Evolutionary conservation across 441 rosid species (phyloP).

Genomic region (Adansonia madagascariensis): DNA sequence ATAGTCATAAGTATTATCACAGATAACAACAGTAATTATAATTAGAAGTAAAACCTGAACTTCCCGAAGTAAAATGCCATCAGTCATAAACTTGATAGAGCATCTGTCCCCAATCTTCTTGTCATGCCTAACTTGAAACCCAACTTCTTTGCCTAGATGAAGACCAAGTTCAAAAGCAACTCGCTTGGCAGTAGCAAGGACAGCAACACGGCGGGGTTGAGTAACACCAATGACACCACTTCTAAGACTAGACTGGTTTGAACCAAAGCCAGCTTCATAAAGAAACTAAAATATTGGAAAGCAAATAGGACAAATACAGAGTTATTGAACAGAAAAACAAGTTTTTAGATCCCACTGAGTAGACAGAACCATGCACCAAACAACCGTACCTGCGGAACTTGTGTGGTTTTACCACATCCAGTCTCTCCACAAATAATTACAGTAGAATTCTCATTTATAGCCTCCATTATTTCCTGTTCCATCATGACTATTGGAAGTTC

Average conservation of each 20-base stretch:
- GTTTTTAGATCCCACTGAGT: neutral
- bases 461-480: slow-evolving; percentile 99
- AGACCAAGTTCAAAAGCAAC: slow-evolving; percentile 89
- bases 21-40: neutral
- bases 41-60: slow-evolving; percentile 59
- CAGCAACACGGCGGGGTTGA: slow-evolving; percentile 91
- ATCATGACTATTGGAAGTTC: slow-evolving; percentile 93
- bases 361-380: neutral
- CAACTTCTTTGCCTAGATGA: slow-evolving; percentile 79
- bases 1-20: neutral
- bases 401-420: slow-evolving; percentile 97
- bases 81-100: slow-evolving; percentile 92
- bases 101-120: slow-evolving; percentile 71
- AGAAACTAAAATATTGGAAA: slow-evolving; percentile 59
- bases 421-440: slow-evolving; percentile 89
- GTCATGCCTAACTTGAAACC: slow-evolving; percentile 88
- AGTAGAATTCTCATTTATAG: slow-evolving; percentile 61
- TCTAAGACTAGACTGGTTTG: slow-evolving; percentile 46
- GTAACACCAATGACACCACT: slow-evolving; percentile 81
- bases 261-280: slow-evolving; percentile 88
- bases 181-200: slow-evolving; percentile 87
- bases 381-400: slow-evolving; percentile 84
- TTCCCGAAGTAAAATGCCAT: slow-evolving; percentile 89
- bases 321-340: neutral
- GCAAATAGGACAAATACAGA: slow-evolving; percentile 25